Evolutionary conservation across 257 asterid genomes (phyloP).

Genomic region (Fraxinus americana): DNA sequence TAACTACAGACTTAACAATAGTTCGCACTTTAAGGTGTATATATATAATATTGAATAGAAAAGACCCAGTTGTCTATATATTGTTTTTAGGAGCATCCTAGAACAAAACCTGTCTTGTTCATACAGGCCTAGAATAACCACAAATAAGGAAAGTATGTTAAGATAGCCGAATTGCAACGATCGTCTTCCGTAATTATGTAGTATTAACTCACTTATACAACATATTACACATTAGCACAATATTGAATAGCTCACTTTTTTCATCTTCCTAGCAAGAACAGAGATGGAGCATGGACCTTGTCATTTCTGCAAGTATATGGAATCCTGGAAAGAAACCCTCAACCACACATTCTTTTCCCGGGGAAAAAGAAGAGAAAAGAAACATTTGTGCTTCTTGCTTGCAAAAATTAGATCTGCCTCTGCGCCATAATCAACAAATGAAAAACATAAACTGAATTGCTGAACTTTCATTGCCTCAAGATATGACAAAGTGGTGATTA

Average conservation of each 20-base stretch:
- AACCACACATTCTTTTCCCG: not conserved
- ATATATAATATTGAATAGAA: not conserved
- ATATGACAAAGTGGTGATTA: not conserved
- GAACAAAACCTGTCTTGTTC: not conserved
- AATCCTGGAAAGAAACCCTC: not conserved
- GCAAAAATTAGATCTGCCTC: not conserved
- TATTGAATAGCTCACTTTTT: not conserved
- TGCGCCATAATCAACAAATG: not conserved
- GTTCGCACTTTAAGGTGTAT: too few relatives aligned
- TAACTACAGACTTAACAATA: not conserved
- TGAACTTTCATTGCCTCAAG: not conserved
- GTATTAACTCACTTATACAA: not conserved
- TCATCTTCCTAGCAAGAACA: not conserved
- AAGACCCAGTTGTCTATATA: not conserved
- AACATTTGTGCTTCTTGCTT: not conserved
- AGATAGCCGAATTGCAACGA: not conserved
- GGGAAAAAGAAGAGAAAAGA: not conserved
- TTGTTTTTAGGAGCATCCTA: not conserved
- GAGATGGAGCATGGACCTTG: not conserved
- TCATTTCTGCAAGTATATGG: not conserved
- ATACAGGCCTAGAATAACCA: not conserved
- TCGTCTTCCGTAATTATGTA: not conserved
- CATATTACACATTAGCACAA: not conserved
- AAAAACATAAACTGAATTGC: not conserved
- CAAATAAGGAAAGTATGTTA: not conserved